Evolutionary conservation across 163 green algal genomes (phyloP).

Genomic region (Chlorella variabilis): DNA sequence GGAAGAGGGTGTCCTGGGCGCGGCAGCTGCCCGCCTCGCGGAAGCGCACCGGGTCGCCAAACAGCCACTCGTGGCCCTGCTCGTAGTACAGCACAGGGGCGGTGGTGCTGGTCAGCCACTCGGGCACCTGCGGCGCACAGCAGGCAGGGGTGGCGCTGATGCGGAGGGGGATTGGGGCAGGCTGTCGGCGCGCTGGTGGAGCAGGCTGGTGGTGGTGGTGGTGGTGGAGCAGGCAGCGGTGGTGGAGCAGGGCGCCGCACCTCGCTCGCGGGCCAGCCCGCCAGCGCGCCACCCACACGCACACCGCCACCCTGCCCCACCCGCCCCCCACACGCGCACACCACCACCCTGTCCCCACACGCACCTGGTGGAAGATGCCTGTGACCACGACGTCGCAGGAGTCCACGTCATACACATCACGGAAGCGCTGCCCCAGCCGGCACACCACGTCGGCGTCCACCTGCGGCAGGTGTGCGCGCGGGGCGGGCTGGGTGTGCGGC

Average conservation of each 20-base stretch:
- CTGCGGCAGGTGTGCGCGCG: background rate
- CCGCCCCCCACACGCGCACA: too few relatives aligned
- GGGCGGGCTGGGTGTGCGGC: background rate
- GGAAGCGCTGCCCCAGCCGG: constrained; percentile 63
- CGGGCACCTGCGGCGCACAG: constrained; percentile 64
- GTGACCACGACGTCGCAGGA: constrained; percentile 72
- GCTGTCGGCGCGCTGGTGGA: too few relatives aligned
- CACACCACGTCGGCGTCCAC: constrained; percentile 49
- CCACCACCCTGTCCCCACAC: too few relatives aligned
- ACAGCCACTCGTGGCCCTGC: constrained; percentile 79
- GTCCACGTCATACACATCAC: constrained; percentile 58
- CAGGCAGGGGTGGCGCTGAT: background rate
- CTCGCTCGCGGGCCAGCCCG: too few relatives aligned
- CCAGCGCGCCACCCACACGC: too few relatives aligned
- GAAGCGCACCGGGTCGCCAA: constrained; percentile 71
- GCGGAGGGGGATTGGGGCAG: too few relatives aligned
- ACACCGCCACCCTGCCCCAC: too few relatives aligned
- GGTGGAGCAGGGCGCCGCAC: too few relatives aligned
- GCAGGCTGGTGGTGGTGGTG: too few relatives aligned
- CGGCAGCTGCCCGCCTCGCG: constrained; percentile 61
- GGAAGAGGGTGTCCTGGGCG: constrained; percentile 74
- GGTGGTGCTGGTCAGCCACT: constrained; percentile 68
- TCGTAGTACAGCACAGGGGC: constrained; percentile 75
- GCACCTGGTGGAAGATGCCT: constrained; percentile 80
- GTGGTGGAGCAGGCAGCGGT: background rate